Evolutionary conservation across 495 filamentous ascomycete genomes (phyloP).

Genomic region (Neurospora hispaniola): DNA sequence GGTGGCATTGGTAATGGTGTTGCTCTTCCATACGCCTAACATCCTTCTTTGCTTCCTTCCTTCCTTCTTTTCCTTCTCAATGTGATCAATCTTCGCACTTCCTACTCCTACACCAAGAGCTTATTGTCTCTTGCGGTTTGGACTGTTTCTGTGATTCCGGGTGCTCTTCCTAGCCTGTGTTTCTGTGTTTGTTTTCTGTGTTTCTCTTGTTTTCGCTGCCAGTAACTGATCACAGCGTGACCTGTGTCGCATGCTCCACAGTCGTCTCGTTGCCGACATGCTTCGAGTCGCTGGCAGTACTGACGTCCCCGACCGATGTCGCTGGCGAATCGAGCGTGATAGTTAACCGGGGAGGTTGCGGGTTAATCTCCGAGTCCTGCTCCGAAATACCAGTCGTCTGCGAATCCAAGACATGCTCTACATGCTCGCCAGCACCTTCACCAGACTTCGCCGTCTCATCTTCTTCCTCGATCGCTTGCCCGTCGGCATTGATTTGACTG

Average conservation of each 20-base stretch:
- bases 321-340: slow-evolving; percentile 32
- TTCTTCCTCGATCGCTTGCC: slow-evolving; percentile 1
- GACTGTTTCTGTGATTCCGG: neutral
- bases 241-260: slow-evolving; percentile 18
- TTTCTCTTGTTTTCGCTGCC: neutral
- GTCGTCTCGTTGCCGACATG: slow-evolving; percentile 25
- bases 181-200: neutral
- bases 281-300: slow-evolving; percentile 23
- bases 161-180: neutral
- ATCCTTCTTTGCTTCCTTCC: neutral
- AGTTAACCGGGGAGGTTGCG: slow-evolving; percentile 23
- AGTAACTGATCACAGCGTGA: slow-evolving; percentile 22
- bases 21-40: neutral
- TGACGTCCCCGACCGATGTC: slow-evolving; percentile 6
- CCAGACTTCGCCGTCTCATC: neutral
- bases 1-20: neutral
- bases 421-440: slow-evolving; percentile 1
- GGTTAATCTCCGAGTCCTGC: slow-evolving; percentile 2
- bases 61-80: neutral
- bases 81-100: neutral
- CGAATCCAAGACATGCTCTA: neutral
- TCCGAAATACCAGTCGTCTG: neutral
- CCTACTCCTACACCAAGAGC: neutral
- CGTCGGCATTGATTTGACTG: slow-evolving; percentile 18
- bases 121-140: neutral